Evolutionary conservation across 192 early-diverging fungal genomes (phyloP).

Genomic region (Funneliformis geosporum): DNA sequence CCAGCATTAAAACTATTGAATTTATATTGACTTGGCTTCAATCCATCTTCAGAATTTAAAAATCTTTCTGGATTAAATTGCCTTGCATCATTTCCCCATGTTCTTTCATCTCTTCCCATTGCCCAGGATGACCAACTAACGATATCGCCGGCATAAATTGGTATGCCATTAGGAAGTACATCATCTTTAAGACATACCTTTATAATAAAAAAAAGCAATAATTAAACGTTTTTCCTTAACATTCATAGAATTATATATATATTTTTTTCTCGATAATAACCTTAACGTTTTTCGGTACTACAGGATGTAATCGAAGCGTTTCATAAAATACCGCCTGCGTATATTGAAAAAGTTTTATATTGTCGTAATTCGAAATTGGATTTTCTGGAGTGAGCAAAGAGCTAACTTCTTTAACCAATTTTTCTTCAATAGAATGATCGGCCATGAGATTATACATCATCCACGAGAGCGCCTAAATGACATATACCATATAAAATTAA

Average conservation of each 20-base stretch:
- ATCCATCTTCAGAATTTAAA: conserved; percentile 44
- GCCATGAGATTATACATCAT: conserved; percentile 49
- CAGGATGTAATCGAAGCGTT: conserved; percentile 65
- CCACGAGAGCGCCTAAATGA: conserved; percentile 44
- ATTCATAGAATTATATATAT: neutral
- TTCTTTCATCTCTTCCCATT: conserved; percentile 50
- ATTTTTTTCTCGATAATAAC: conserved; percentile 24
- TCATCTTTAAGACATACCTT: conserved; percentile 47
- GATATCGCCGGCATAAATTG: conserved; percentile 51
- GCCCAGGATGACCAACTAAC: conserved; percentile 56
- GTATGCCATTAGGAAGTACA: conserved; percentile 62
- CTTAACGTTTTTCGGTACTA: conserved; percentile 63
- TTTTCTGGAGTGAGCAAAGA: neutral
- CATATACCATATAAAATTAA: no score
- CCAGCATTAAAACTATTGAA: conserved; percentile 62
- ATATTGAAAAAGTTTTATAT: neutral
- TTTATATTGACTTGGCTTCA: conserved; percentile 43
- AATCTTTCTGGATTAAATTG: conserved; percentile 69
- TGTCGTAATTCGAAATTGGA: conserved; percentile 34
- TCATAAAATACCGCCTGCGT: conserved; percentile 40
- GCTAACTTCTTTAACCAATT: conserved; percentile 42
- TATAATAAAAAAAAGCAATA: neutral
- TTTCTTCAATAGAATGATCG: conserved; percentile 40
- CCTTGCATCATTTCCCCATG: conserved; percentile 67
- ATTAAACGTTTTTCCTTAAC: neutral